Evolutionary conservation across 2,329 filamentous ascomycete species (phyloP), one percentile per base, ranked within the genome.

Genomic region (Tolypocladium cylindrosporum): DNA sequence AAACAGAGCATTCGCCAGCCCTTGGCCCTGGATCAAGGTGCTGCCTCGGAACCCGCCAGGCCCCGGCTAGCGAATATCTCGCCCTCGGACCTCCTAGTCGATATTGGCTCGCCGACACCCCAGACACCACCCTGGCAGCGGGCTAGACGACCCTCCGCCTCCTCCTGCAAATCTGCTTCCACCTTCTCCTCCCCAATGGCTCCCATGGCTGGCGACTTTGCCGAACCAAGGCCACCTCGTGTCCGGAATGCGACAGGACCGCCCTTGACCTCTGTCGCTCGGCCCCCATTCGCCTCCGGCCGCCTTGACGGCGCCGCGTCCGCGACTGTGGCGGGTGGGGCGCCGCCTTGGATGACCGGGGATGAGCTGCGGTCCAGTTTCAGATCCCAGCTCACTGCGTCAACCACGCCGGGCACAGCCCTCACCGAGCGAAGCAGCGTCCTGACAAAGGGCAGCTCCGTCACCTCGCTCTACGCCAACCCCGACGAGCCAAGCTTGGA

Each of bases 401-500:
- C 81, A 3, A 81, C 80, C 6, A 74, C 75, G 34, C 80, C 79
- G 39, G 91, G 87, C 31, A 82, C 80, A 2, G 64, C 71, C 6
- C 84, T 86, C n/a, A 95, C 90, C 1, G 90, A 93, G 68, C 82
- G 90, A 61, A 95, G 90, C 70, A 96, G 91, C 67, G 79, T 94
- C 55, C 71, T 87, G 62, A 94, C 91, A 4, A 91, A 89, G 64
- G 84, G 85, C 60, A 95, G 89, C 75, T 91, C 89, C 1, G 79
- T 86, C 56, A 88, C 75, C 74, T 94, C 77, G 61, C 80, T 79
- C 71, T 71, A 75, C 62, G 72, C 69, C 43, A 71, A 75, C 19
- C 77, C 81, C 60, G 83, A 85, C 62, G 82, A 81, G 45, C 77
- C 82, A 57, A 85, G 82, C 65, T 75, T 88, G 39, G 83, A 87